Conservation (phyloP, 2,329 filamentous ascomycete genomes). For the Neopestalotiopsis clavispora region DNA sequence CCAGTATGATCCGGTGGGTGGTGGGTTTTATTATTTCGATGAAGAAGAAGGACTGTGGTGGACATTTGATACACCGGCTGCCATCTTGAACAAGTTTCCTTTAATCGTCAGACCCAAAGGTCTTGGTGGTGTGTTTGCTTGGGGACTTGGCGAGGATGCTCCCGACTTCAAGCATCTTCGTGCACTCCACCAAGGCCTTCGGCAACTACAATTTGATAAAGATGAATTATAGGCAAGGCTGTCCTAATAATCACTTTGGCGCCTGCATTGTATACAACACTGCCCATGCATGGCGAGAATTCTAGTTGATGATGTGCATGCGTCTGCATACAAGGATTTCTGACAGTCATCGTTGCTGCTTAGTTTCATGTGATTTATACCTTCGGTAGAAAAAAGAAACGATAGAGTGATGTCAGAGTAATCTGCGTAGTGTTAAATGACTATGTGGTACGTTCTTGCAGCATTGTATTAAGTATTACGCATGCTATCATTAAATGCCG, state of each 20-base stretch:
- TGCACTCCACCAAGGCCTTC: conserved; percentile 25
- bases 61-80: conserved; percentile 37
- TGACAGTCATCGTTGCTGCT: too few species aligned
- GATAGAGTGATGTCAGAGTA: too few species aligned
- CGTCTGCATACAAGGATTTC: too few species aligned
- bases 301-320: too few species aligned
- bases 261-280: not conserved
- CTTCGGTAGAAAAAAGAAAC: too few species aligned
- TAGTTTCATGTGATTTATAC: too few species aligned
- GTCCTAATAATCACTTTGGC: not conserved
- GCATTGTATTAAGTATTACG: too few species aligned
- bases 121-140: conserved; percentile 39
- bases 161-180: conserved; percentile 33
- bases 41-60: conserved; percentile 35
- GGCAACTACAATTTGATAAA: not conserved
- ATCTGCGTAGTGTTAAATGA: too few species aligned
- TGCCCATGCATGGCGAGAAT: too few species aligned
- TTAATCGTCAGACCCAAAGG: conserved; percentile 29
- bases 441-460: not conserved
- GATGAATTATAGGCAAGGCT: conserved; percentile 8
- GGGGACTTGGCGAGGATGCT: conserved; percentile 39
- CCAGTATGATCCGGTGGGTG: conserved; percentile 32
- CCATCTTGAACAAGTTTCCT: conserved; percentile 34
- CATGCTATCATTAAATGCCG: too few species aligned
- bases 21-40: conserved; percentile 38